phyloP scores from a whole-genome alignment of 345 rosid genomes.

The Acer negundo region DNA sequence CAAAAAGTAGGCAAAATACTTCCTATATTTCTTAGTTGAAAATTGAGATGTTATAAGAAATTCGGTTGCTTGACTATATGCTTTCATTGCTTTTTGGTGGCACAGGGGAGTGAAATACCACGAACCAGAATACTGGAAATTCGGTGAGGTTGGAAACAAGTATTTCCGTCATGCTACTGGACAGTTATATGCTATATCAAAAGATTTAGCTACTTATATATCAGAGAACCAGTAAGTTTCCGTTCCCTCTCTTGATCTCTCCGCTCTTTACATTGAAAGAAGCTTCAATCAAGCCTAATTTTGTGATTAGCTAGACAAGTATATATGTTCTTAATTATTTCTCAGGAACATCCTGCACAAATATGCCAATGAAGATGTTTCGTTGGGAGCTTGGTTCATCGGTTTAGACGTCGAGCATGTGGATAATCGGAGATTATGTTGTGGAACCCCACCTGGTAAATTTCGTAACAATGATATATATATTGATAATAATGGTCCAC shows the following conservation, averaged over 20 bases:
- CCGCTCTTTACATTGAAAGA: not conserved
- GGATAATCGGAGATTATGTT: slow-evolving; percentile 64
- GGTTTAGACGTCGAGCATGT: slow-evolving; percentile 61
- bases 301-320: too few species aligned
- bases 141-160: slow-evolving; percentile 71
- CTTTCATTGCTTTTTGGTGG: not conserved
- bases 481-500: not conserved
- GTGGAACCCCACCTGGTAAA: slow-evolving; percentile 81
- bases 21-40: not conserved
- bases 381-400: slow-evolving; percentile 65
- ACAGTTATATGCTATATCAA: slow-evolving; percentile 85
- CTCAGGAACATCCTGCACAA: slow-evolving; percentile 62
- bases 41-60: not conserved
- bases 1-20: slow-evolving; percentile 51
- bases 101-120: slow-evolving; percentile 81
- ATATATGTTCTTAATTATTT: slow-evolving; percentile 6
- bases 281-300: too few species aligned
- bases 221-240: slow-evolving; percentile 64
- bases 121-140: slow-evolving; percentile 93
- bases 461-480: not conserved
- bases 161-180: slow-evolving; percentile 94
- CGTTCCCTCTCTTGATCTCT: not conserved
- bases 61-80: slow-evolving; percentile 3
- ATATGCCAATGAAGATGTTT: slow-evolving; percentile 67
- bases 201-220: slow-evolving; percentile 79